These are phyloP conservation scores for Limnomonas spitsbergensis DNA, from an alignment of 139 green algal species.

Conservation along the genomic window DNA sequence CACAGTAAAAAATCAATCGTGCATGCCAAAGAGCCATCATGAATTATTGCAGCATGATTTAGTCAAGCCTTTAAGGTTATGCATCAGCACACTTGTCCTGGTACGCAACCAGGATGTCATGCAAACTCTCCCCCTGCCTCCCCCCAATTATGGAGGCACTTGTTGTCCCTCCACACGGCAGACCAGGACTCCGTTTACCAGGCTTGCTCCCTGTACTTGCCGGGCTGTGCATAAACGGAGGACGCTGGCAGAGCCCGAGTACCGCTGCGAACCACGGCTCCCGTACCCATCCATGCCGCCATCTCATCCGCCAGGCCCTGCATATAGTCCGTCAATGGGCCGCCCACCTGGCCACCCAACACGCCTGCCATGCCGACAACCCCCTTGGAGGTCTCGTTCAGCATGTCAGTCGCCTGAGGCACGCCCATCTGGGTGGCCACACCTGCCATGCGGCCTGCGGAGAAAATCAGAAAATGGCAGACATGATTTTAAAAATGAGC, in stretches of 20 bases:
- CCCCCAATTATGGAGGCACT: too few relatives aligned
- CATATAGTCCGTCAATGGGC: constrained; percentile 42
- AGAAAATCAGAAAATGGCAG: too few relatives aligned
- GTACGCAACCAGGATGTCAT: too few relatives aligned
- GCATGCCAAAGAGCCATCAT: too few relatives aligned
- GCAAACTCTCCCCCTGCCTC: too few relatives aligned
- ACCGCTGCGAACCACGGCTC: not conserved
- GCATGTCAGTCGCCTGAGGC: constrained; percentile 25
- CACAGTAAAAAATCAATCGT: too few relatives aligned
- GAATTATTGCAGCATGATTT: too few relatives aligned
- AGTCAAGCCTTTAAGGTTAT: too few relatives aligned
- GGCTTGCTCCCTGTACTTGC: constrained; percentile 1
- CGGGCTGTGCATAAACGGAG: not conserved
- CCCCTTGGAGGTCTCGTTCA: constrained; percentile 47
- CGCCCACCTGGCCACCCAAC: constrained; percentile 42
- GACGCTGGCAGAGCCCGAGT: not conserved
- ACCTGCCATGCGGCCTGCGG: constrained; percentile 41
- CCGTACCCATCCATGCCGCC: constrained; percentile 27
- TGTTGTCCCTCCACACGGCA: too few relatives aligned
- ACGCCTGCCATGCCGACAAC: constrained; percentile 41
- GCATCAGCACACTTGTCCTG: too few relatives aligned
- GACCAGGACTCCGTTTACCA: not conserved
- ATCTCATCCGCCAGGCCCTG: constrained; percentile 58
- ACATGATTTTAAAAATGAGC: too few relatives aligned
- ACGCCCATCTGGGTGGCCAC: constrained; percentile 52